Conservation (phyloP, 1,284 basidiomycete species). For the Abortiporus biennis region DNA sequence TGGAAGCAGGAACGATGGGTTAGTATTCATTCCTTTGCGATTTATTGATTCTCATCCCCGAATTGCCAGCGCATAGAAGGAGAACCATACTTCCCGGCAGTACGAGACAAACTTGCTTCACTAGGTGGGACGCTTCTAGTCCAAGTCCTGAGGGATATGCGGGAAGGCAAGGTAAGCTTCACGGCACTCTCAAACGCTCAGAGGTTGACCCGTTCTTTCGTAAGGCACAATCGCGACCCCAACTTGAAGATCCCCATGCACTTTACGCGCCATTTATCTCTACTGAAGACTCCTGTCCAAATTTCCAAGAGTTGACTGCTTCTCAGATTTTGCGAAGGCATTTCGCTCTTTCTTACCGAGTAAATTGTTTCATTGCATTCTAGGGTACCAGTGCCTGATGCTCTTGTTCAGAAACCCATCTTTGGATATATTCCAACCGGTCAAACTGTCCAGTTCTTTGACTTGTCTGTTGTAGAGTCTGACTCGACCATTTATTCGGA, state of each 20-base stretch:
- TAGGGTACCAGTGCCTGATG: background rate
- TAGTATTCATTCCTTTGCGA: slow-evolving; percentile 12
- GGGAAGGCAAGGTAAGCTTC: slow-evolving; percentile 41
- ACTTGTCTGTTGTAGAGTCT: slow-evolving; percentile 20
- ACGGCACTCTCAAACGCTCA: background rate
- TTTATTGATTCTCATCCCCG: background rate
- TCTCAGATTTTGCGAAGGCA: slow-evolving; percentile 49
- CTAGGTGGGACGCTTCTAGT: slow-evolving; percentile 73
- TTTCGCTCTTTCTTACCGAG: slow-evolving; percentile 74
- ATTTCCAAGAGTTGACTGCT: slow-evolving; percentile 56
- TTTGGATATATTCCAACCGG: slow-evolving; percentile 35
- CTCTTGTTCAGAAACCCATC: slow-evolving; percentile 35
- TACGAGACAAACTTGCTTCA: slow-evolving; percentile 58
- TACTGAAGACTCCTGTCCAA: slow-evolving; percentile 43
- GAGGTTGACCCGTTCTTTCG: background rate
- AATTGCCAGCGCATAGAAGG: slow-evolving; percentile 39
- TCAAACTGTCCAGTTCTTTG: slow-evolving; percentile 41
- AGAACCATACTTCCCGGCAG: slow-evolving; percentile 41
- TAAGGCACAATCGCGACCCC: slow-evolving; percentile 41
- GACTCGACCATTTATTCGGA: background rate
- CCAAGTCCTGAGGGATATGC: slow-evolving; percentile 60
- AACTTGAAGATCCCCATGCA: slow-evolving; percentile 31
- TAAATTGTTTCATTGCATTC: slow-evolving; percentile 21
- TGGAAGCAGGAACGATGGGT: slow-evolving; percentile 44
- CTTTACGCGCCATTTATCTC: slow-evolving; percentile 61